Percentiles rank a stretch among this genome's conserved stretches.
Evolutionary conservation across 1,284 basidiomycete species (phyloP).

Genomic region (Tilletia indica): DNA sequence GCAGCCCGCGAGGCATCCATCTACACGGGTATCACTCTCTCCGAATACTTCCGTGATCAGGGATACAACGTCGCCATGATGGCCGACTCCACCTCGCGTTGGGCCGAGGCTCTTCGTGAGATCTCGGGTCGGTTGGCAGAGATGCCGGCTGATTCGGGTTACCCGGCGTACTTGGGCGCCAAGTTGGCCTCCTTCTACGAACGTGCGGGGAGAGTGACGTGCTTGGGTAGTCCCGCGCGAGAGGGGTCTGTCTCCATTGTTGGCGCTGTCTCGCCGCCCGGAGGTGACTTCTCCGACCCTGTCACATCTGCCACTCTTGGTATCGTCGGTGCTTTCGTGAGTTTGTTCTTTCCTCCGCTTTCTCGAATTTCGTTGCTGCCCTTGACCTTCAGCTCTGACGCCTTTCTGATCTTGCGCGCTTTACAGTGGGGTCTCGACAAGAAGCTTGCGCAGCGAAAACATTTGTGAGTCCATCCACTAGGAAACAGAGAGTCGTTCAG

Average conservation of each 20-base stretch:
- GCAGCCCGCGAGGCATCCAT: slow-evolving; percentile 99
- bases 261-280: slow-evolving; percentile 96
- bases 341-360: background rate
- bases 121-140: slow-evolving; percentile 98
- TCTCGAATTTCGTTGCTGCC: background rate
- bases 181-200: slow-evolving; percentile 99
- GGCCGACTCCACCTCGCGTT: slow-evolving; percentile 98
- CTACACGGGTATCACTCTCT: slow-evolving; percentile 98
- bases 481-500: background rate
- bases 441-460: slow-evolving; percentile 94
- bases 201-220: slow-evolving; percentile 93
- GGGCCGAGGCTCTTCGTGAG: slow-evolving; percentile 98
- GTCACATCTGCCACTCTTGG: slow-evolving; percentile 94
- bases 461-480: slow-evolving; percentile 63
- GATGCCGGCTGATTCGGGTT: slow-evolving; percentile 96
- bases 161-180: slow-evolving; percentile 93
- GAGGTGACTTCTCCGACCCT: slow-evolving; percentile 98
- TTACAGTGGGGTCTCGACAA: slow-evolving; percentile 64
- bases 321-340: slow-evolving; percentile 92
- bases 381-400: background rate
- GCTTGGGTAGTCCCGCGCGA: slow-evolving; percentile 83
- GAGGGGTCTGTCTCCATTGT: slow-evolving; percentile 96
- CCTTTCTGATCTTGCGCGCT: background rate
- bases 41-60: slow-evolving; percentile 99
- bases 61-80: slow-evolving; percentile 99